These are phyloP conservation scores for Piper longum DNA, from an alignment of 164 flowering plant genomes.

Conservation along the genomic window DNA sequence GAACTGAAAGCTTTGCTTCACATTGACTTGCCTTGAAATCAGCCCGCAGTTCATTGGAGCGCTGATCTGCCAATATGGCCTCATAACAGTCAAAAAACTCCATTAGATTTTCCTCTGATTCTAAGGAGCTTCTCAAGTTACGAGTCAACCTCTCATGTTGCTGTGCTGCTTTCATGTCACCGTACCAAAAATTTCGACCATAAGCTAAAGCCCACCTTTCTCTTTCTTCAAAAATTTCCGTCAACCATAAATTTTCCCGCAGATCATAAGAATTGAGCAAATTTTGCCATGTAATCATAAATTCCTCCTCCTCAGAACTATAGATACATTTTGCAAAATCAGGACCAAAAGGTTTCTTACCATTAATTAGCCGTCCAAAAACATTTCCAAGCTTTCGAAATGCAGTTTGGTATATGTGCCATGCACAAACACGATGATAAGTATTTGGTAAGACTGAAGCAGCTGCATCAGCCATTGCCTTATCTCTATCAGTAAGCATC, in stretches of 20 bases:
- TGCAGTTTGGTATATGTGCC: constrained; percentile 5
- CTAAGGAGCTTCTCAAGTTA: neutral
- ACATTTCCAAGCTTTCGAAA: neutral
- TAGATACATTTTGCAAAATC: neutral
- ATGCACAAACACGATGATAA: constrained; percentile 1
- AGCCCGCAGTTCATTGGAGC: neutral
- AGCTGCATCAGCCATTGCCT: constrained; percentile 2
- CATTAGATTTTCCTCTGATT: neutral
- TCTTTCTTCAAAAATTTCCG: neutral
- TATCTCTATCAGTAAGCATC: constrained; percentile 2
- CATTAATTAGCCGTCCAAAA: neutral
- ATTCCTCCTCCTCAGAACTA: neutral
- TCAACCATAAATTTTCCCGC: neutral
- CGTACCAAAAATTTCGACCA: constrained; percentile 1
- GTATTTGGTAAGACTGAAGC: constrained; percentile 1
- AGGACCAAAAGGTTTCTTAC: neutral
- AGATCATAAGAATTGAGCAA: constrained; percentile 1
- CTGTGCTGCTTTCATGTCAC: neutral
- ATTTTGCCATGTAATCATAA: constrained; percentile 1
- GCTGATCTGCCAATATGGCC: neutral
- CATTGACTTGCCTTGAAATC: constrained; percentile 1
- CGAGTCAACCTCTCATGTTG: constrained; percentile 1
- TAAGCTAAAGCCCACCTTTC: constrained; percentile 3
- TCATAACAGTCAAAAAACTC: neutral
- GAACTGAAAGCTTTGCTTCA: neutral